These are phyloP conservation scores for Colletotrichum endophyticum DNA, from an alignment of 2,329 filamentous ascomycete species.

Conservation along the genomic window DNA sequence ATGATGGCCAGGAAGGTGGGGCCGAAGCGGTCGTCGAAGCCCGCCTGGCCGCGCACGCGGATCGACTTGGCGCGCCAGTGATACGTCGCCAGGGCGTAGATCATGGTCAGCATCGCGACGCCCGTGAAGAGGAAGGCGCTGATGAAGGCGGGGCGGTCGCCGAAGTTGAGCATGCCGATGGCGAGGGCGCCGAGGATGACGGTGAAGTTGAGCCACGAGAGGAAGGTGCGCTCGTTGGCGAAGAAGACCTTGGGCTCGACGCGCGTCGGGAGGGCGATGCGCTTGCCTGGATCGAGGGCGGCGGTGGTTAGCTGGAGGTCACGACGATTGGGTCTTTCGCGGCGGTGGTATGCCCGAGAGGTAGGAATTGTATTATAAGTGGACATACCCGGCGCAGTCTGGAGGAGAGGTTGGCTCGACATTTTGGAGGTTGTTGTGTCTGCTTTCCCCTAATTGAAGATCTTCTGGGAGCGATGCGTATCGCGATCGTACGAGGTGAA, in stretches of 20 bases:
- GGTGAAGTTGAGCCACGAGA: slow-evolving; percentile 99
- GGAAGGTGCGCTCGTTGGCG: slow-evolving; percentile 98
- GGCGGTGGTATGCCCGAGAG: too few species aligned
- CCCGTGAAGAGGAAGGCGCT: slow-evolving; percentile 92
- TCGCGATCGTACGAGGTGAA: not conserved
- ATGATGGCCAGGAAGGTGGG: slow-evolving; percentile 90
- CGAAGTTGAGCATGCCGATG: slow-evolving; percentile 97
- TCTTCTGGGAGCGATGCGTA: not conserved
- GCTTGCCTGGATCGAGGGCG: slow-evolving; percentile 74
- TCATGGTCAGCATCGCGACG: slow-evolving; percentile 93
- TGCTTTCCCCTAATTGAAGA: not conserved
- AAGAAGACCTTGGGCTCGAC: slow-evolving; percentile 99
- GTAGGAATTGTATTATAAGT: not conserved
- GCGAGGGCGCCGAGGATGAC: slow-evolving; percentile 96
- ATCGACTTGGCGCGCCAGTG: slow-evolving; percentile 98
- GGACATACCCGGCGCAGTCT: slow-evolving; percentile 82
- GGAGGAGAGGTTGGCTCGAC: slow-evolving; percentile 96
- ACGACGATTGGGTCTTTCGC: not conserved
- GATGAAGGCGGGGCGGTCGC: slow-evolving; percentile 92
- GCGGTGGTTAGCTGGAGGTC: not conserved
- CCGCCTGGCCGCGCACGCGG: slow-evolving; percentile 86
- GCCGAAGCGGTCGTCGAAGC: slow-evolving; percentile 95
- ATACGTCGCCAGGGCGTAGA: slow-evolving; percentile 93
- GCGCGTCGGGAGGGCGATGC: slow-evolving; percentile 95
- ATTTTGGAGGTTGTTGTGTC: slow-evolving; percentile 54